Percentiles rank a stretch among this genome's conserved stretches.
These are phyloP conservation scores for Papiliotrema flavescens DNA, from an alignment of 1,284 basidiomycete genomes.

Conservation along the genomic window DNA sequence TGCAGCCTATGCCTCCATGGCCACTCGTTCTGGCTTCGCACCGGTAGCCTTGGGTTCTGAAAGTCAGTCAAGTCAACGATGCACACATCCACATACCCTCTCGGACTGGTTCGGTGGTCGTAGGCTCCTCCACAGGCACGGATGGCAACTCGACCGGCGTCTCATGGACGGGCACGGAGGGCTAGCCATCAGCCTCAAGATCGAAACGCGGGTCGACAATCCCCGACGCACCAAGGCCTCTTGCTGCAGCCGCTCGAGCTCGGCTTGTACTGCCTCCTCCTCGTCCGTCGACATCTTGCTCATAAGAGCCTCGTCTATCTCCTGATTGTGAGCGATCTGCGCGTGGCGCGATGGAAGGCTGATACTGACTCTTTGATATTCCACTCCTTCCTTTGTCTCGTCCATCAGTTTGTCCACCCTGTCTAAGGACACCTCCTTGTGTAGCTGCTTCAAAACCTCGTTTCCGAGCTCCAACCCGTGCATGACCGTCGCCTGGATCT, in stretches of 20 bases:
- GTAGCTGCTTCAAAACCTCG: constrained; percentile 86
- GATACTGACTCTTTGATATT: constrained; percentile 74
- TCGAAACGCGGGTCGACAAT: background rate
- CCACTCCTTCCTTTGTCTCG: constrained; percentile 85
- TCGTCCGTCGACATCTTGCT: constrained; percentile 81
- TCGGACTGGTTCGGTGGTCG: constrained; percentile 7
- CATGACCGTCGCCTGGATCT: constrained; percentile 87
- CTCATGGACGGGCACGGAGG: constrained; percentile 26
- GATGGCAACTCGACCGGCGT: constrained; percentile 50
- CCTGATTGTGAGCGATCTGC: constrained; percentile 53
- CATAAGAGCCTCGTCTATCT: constrained; percentile 83
- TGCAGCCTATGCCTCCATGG: background rate
- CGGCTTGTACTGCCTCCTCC: constrained; percentile 85
- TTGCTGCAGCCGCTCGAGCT: constrained; percentile 66
- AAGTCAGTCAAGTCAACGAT: background rate
- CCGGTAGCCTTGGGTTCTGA: background rate
- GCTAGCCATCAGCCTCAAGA: constrained; percentile 13
- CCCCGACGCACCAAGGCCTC: constrained; percentile 51
- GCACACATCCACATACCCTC: background rate
- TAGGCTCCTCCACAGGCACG: constrained; percentile 55
- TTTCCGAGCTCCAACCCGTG: constrained; percentile 92
- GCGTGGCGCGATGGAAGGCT: background rate
- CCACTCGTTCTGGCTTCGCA: background rate
- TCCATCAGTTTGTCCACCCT: constrained; percentile 89
- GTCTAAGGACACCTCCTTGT: constrained; percentile 87